Evolutionary conservation across 768 basidiomycete genomes (phyloP).

Genomic region (Gymnopilus junonius): DNA sequence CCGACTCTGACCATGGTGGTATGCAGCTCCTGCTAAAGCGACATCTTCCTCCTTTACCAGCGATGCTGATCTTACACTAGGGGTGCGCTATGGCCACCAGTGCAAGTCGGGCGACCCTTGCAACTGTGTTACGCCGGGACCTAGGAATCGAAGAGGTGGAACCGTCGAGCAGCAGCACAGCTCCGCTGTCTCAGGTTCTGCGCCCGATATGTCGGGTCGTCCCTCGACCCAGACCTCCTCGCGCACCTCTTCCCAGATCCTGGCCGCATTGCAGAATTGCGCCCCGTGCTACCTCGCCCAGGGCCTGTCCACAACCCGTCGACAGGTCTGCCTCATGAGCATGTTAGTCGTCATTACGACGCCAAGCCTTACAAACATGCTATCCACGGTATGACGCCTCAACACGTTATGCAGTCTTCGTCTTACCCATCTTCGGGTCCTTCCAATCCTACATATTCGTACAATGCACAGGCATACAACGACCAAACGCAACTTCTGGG

Average conservation of each 20-base stretch:
- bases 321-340: constrained; percentile 43
- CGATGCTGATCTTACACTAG: constrained; percentile 52
- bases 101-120: constrained; percentile 61
- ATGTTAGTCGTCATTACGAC: constrained; percentile 55
- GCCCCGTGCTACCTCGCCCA: constrained; percentile 74
- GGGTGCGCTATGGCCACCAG: constrained; percentile 40
- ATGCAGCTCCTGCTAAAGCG: constrained; percentile 54
- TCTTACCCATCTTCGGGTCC: constrained; percentile 23
- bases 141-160: constrained; percentile 33
- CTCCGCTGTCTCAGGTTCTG: constrained; percentile 8
- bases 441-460: constrained; percentile 24
- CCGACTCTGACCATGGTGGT: constrained; percentile 71
- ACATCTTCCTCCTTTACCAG: constrained; percentile 39
- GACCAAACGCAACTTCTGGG: constrained; percentile 34
- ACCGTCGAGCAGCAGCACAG: constrained; percentile 13
- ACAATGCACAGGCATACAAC: constrained; percentile 28
- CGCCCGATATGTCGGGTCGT: constrained; percentile 6
- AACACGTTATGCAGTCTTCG: constrained; percentile 33
- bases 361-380: constrained; percentile 73
- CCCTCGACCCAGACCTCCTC: constrained; percentile 15
- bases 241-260: constrained; percentile 48
- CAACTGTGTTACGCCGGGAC: constrained; percentile 59
- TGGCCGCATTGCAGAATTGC: constrained; percentile 67
- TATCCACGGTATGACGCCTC: constrained; percentile 47
- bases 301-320: constrained; percentile 55